Conservation (phyloP, 2,329 filamentous ascomycete species). For the Conoideocrella luteorostrata region DNA sequence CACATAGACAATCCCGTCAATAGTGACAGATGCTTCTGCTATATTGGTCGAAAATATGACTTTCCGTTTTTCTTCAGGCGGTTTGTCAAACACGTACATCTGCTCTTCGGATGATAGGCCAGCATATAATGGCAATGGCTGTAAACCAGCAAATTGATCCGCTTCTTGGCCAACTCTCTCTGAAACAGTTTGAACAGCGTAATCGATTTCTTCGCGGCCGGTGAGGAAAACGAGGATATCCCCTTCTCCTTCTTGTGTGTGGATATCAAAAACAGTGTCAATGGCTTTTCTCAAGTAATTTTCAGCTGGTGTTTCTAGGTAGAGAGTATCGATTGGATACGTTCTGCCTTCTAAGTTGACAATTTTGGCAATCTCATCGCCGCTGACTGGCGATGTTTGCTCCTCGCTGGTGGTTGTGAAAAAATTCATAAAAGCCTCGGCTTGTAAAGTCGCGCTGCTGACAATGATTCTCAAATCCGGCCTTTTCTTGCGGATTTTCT, state of each 20-base stretch:
- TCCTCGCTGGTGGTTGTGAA: constrained; percentile 48
- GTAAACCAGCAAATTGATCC: constrained; percentile 20
- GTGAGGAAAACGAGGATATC: constrained; percentile 91
- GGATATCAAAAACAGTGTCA: constrained; percentile 80
- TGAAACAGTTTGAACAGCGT: constrained; percentile 68
- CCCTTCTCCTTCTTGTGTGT: constrained; percentile 70
- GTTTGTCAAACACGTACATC: constrained; percentile 86
- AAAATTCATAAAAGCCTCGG: constrained; percentile 76
- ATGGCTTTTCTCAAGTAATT: constrained; percentile 82
- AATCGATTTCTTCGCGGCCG: constrained; percentile 87
- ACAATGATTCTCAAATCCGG: constrained; percentile 81
- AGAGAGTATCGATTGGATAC: constrained; percentile 83
- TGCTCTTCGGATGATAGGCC: constrained; percentile 86
- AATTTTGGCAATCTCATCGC: constrained; percentile 41
- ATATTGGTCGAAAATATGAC: constrained; percentile 94
- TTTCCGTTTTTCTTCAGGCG: constrained; percentile 77
- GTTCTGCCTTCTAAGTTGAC: constrained; percentile 82
- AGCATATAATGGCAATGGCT: constrained; percentile 71
- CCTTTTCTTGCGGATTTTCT: constrained; percentile 78
- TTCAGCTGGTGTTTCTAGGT: constrained; percentile 69
- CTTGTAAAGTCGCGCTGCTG: constrained; percentile 89
- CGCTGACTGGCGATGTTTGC: constrained; percentile 17
- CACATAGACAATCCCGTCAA: constrained; percentile 86
- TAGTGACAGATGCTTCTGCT: constrained; percentile 91
- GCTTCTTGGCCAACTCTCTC: constrained; percentile 61